Conservation (phyloP, 805 yeast genomes). For the Wickerhamiella kurtzmanii region DNA sequence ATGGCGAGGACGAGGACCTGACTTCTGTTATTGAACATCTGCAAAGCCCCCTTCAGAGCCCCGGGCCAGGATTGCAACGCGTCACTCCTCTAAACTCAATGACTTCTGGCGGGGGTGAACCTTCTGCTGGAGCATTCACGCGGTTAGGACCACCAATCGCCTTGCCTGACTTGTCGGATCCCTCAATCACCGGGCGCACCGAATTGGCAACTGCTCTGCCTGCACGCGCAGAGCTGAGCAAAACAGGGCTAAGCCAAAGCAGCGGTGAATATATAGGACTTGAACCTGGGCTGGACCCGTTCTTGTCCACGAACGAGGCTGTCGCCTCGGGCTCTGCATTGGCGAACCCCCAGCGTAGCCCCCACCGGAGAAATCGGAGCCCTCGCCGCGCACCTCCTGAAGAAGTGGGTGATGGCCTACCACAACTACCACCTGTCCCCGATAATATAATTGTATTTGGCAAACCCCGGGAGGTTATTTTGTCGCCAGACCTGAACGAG, state of each 20-base stretch:
- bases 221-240: no score
- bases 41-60: background rate
- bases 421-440: background rate
- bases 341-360: background rate
- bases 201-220: no score
- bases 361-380: background rate
- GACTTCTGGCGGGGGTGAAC: background rate
- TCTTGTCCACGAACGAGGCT: background rate
- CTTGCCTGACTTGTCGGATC: no score
- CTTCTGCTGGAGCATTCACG: background rate
- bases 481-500: no score
- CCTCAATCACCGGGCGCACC: no score
- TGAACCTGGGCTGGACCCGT: background rate
- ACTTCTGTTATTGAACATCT: background rate
- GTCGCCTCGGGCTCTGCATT: background rate
- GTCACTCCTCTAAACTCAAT: background rate
- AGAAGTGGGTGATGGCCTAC: background rate
- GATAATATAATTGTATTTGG: background rate
- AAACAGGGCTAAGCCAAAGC: no score
- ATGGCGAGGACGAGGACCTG: background rate
- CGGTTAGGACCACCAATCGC: background rate
- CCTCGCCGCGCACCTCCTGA: background rate
- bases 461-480: background rate
- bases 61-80: background rate
- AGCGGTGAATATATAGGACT: background rate